Conservation (phyloP, 2,329 filamentous ascomycete species). For the Xylaria sp. region DNA sequence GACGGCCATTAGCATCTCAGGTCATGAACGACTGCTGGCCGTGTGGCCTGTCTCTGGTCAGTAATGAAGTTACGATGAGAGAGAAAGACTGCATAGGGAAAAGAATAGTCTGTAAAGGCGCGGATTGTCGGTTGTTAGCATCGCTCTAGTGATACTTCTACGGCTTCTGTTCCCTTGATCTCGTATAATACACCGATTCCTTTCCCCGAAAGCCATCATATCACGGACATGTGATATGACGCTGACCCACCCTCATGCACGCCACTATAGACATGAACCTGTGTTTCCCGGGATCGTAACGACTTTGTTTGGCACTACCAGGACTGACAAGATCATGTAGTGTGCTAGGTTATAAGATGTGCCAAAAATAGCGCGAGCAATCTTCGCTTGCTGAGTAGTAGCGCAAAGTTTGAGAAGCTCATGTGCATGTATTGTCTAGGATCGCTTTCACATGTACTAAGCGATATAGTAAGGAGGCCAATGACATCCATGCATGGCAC, state of each 20-base stretch:
- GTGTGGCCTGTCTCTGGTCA: conserved; percentile 38
- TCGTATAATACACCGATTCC: conserved; percentile 38
- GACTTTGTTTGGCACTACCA: no score
- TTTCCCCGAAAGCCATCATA: not conserved
- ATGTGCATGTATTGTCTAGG: not conserved
- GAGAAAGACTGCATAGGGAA: conserved; percentile 37
- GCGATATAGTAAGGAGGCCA: not conserved
- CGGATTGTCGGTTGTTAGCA: conserved; percentile 6
- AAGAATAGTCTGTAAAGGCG: conserved; percentile 32
- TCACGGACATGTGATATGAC: not conserved
- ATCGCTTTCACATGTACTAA: not conserved
- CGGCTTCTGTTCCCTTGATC: conserved; percentile 26
- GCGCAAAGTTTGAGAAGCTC: not conserved
- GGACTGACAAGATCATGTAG: not conserved
- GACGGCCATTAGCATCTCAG: conserved; percentile 38
- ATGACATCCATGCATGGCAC: no score
- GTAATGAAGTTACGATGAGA: conserved; percentile 44
- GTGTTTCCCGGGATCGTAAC: no score
- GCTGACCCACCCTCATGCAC: not conserved
- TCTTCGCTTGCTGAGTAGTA: not conserved
- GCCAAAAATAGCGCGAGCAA: conserved; percentile 16
- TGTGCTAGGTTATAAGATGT: not conserved
- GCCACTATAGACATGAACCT: not conserved
- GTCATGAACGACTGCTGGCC: conserved; percentile 32
- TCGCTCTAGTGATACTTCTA: conserved; percentile 16